phyloP scores from a whole-genome alignment of 164 flowering plant genomes.

The Brasenia schreberi region DNA sequence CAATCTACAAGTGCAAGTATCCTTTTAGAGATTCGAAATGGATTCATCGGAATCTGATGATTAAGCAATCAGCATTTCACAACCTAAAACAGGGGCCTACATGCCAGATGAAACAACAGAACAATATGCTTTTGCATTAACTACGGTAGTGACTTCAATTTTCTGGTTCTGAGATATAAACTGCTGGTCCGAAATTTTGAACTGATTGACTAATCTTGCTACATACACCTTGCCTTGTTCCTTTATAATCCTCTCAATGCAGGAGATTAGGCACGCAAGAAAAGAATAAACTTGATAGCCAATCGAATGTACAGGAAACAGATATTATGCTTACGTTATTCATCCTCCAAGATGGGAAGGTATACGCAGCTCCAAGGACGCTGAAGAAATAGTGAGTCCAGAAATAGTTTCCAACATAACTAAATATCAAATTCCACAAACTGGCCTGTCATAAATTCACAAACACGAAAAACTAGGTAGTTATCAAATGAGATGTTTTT shows the following conservation, averaged over 20 bases:
- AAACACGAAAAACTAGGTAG: neutral
- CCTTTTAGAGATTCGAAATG: no score
- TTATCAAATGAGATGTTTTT: no score
- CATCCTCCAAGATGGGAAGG: constrained; percentile 98
- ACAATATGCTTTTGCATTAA: no score
- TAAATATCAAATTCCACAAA: constrained; percentile 81
- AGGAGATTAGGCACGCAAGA: neutral
- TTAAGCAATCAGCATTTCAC: no score
- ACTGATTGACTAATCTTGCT: no score
- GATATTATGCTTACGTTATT: constrained; percentile 54
- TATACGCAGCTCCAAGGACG: constrained; percentile 95
- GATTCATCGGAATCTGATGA: no score
- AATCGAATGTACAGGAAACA: neutral
- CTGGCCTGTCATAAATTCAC: constrained; percentile 55
- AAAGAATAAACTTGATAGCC: neutral
- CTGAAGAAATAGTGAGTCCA: constrained; percentile 99
- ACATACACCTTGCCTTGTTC: neutral
- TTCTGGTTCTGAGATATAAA: no score
- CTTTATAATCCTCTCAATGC: neutral
- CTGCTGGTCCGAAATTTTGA: no score
- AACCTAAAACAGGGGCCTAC: no score
- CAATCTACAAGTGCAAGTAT: no score
- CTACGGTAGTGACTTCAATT: no score
- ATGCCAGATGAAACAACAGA: no score
- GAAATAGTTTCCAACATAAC: constrained; percentile 97